These are phyloP conservation scores for Nymphaea thermarum DNA, from an alignment of 164 flowering plant species.

Conservation along the genomic window DNA sequence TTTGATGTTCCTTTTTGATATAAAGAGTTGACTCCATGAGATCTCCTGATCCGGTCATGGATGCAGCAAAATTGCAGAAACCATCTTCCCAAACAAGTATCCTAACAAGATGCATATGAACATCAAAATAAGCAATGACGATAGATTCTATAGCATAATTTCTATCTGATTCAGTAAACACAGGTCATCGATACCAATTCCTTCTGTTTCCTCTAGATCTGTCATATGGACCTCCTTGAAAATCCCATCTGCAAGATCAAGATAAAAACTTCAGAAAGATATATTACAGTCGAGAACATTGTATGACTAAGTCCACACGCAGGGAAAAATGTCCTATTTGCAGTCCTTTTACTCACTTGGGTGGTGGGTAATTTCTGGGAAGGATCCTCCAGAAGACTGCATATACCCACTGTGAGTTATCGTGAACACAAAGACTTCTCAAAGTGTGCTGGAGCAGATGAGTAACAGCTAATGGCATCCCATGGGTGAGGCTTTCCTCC, in stretches of 20 bases:
- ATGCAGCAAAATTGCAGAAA: constrained; percentile 88
- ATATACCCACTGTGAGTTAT: constrained; percentile 90
- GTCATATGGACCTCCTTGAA: constrained; percentile 78
- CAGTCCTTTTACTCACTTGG: constrained; percentile 45
- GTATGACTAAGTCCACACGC: too few relatives aligned
- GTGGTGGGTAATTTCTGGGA: constrained; percentile 96
- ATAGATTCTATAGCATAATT: background rate
- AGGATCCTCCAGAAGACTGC: constrained; percentile 98
- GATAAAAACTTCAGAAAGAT: background rate
- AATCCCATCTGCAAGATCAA: constrained; percentile 61
- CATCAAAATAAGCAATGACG: background rate
- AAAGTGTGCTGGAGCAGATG: constrained; percentile 96
- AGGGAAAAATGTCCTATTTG: too few relatives aligned
- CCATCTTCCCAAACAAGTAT: constrained; percentile 98
- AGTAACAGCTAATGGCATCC: constrained; percentile 52
- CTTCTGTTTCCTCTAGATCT: constrained; percentile 96
- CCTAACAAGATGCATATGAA: constrained; percentile 25
- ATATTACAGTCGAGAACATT: too few relatives aligned
- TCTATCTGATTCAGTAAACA: background rate
- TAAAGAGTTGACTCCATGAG: constrained; percentile 25
- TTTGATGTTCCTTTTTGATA: constrained; percentile 40
- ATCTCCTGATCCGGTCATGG: constrained; percentile 18
- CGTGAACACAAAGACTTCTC: constrained; percentile 79
- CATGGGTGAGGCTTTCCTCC: constrained; percentile 61
- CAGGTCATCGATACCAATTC: constrained; percentile 53